Base-by-base conservation (phyloP, 202 grass and related monocot genomes). In the Saccharum hybrid region DNA sequence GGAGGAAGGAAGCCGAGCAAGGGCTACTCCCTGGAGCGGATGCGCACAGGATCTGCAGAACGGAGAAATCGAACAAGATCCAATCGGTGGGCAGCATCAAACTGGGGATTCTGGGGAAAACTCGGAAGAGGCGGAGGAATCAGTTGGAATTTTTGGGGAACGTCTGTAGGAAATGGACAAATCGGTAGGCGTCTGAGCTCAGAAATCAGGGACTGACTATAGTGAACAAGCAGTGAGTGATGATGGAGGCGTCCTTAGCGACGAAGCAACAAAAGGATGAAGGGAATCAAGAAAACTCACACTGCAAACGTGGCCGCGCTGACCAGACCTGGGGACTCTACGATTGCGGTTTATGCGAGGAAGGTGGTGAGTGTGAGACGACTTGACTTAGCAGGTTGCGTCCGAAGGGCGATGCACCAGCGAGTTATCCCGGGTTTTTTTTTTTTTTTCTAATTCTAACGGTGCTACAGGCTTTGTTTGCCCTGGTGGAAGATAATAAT, bases 1-100 rank as follows among this genome's bases (percentile, higher is more conserved):
- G 51, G 26, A 14, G 61, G 60, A 63, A 30, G 75, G 68, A 28
- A 45, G 23, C 31, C 1, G 66, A 78, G 51, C 26, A 41, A 66
- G 39, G 75, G 26, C 67, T 74, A 42, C 67, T 79, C 49, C 7
- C 46, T 36, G 38, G 37, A 72, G n/a, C 2, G 36, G 45, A 37
- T 33, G 74, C 66, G 18, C 72, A 66, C 33, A 36, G n/a, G 30
- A 41, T 30, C 31, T 5, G 10, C 2, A 8, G 59, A 12, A 19
- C n/a, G 46, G 51, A 49, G 81, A 81, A 86, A 82, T 48, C 57
- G 10, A 52, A 14, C 72, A 22, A 78, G 48, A 57, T 68, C 66
- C 73, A 73, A n/a, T 15, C 72, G 49, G 74, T 15, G 49, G 60
- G 22, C 37, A 45, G 76, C 69, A 66, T 66, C 77, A 45, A 45